A percentile compares a stretch with the other conserved stretches of the same genome.
Evolutionary conservation across 1,139 yeast species (phyloP).

Genomic region (Geotrichum armillariae): DNA sequence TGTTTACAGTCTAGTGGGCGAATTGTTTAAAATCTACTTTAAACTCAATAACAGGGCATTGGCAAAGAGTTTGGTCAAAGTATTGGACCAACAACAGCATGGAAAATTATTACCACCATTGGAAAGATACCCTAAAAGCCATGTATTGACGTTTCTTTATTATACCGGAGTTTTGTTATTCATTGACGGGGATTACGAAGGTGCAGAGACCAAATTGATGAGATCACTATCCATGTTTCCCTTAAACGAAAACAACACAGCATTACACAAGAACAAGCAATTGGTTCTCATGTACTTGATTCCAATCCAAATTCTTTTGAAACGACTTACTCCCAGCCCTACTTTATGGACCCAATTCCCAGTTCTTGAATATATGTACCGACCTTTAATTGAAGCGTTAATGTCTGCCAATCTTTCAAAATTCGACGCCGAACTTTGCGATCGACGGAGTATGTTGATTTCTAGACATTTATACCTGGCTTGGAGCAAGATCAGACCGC

Average conservation of each 20-base stretch:
- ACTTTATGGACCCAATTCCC: slow-evolving; percentile 43
- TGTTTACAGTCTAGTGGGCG: slow-evolving; percentile 71
- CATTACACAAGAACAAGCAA: slow-evolving; percentile 36
- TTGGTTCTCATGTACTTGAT: slow-evolving; percentile 40
- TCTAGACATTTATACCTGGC: slow-evolving; percentile 63
- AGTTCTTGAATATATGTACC: slow-evolving; percentile 41
- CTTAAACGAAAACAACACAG: slow-evolving; percentile 15
- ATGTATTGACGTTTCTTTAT: slow-evolving; percentile 61
- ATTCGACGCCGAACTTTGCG: slow-evolving; percentile 49
- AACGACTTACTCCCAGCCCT: slow-evolving; percentile 36
- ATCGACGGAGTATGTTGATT: slow-evolving; percentile 53
- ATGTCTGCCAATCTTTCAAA: slow-evolving; percentile 53
- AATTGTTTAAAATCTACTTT: slow-evolving; percentile 72
- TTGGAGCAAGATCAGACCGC: slow-evolving; percentile 53
- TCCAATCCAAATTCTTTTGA: slow-evolving; percentile 39
- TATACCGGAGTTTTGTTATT: slow-evolving; percentile 64
- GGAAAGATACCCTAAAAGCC: slow-evolving; percentile 47
- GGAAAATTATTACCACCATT: slow-evolving; percentile 51
- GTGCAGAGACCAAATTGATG: slow-evolving; percentile 51
- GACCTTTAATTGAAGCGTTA: slow-evolving; percentile 51
- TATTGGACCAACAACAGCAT: slow-evolving; percentile 54
- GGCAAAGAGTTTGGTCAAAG: slow-evolving; percentile 73
- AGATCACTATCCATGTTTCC: slow-evolving; percentile 48
- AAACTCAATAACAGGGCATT: slow-evolving; percentile 59
- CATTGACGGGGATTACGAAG: slow-evolving; percentile 58